A percentile compares a stretch with the other conserved stretches of the same genome.
Evolutionary conservation across 768 basidiomycete species (phyloP).

Genomic region (Mycena sanguinolenta): DNA sequence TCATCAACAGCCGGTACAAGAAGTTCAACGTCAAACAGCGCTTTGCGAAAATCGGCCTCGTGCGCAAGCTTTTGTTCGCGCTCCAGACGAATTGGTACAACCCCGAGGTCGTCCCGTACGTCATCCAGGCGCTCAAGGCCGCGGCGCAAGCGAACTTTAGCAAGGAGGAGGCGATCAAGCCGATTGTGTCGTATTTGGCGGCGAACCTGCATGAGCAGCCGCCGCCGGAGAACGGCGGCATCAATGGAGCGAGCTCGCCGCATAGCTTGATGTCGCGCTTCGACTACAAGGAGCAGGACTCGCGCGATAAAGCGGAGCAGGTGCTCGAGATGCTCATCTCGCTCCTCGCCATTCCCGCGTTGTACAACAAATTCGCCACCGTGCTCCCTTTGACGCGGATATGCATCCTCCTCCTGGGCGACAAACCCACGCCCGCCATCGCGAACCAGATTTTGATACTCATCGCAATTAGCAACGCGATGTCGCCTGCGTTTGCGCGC

Average conservation of each 20-base stretch:
- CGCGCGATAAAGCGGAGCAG: constrained; percentile 74
- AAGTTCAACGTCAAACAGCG: constrained; percentile 85
- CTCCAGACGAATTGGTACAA: constrained; percentile 85
- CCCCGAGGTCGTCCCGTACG: constrained; percentile 59
- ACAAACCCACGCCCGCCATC: constrained; percentile 73
- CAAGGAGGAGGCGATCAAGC: constrained; percentile 84
- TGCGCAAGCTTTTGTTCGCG: constrained; percentile 84
- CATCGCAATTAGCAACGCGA: constrained; percentile 66
- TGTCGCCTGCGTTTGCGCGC: constrained; percentile 74
- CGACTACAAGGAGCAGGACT: constrained; percentile 57
- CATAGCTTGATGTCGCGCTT: constrained; percentile 69
- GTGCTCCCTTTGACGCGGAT: constrained; percentile 85
- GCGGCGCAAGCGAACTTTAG: constrained; percentile 77
- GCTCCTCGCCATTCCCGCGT: constrained; percentile 66
- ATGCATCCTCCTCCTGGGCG: constrained; percentile 82
- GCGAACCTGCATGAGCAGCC: constrained; percentile 70
- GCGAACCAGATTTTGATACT: constrained; percentile 72
- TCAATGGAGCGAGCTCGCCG: constrained; percentile 58
- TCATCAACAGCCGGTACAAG: constrained; percentile 78
- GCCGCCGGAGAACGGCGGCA: constrained; percentile 4
- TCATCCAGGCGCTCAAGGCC: constrained; percentile 73
- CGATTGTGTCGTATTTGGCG: constrained; percentile 87
- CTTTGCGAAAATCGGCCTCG: constrained; percentile 77
- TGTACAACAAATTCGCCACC: constrained; percentile 78
- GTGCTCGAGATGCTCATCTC: constrained; percentile 76